phyloP scores from a whole-genome alignment of 2,329 filamentous ascomycete species.

The Fusarium albidum region DNA sequence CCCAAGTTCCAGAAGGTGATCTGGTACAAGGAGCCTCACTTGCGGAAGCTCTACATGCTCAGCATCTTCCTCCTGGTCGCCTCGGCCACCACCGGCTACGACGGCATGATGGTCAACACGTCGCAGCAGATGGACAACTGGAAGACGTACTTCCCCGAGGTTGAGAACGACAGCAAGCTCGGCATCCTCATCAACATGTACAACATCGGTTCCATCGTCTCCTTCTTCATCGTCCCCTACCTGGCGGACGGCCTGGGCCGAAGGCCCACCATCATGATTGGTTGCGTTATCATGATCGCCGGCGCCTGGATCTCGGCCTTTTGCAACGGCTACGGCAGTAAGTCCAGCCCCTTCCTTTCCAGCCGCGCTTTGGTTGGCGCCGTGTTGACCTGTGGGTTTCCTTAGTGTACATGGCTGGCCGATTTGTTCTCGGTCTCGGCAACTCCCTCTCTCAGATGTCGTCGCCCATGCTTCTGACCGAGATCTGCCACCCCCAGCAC shows the following conservation, averaged over 20 bases:
- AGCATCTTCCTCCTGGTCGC: slow-evolving; percentile 64
- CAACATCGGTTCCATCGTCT: slow-evolving; percentile 58
- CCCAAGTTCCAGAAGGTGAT: slow-evolving; percentile 62
- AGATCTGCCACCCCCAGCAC: slow-evolving; percentile 74
- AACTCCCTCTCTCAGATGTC: slow-evolving; percentile 71
- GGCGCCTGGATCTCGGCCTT: slow-evolving; percentile 54
- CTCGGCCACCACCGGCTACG: slow-evolving; percentile 69
- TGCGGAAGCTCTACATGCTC: slow-evolving; percentile 64
- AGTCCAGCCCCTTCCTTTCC: slow-evolving; percentile 27
- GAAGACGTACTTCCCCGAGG: slow-evolving; percentile 58
- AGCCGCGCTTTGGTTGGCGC: no score
- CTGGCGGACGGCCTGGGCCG: slow-evolving; percentile 55
- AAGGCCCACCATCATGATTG: slow-evolving; percentile 52
- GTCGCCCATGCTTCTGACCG: slow-evolving; percentile 69
- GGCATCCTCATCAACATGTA: slow-evolving; percentile 62
- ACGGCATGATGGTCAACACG: slow-evolving; percentile 68
- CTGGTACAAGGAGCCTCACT: slow-evolving; percentile 65
- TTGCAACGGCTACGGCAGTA: slow-evolving; percentile 53
- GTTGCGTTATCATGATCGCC: slow-evolving; percentile 56
- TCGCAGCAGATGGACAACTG: slow-evolving; percentile 65
- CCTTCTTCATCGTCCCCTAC: slow-evolving; percentile 56
- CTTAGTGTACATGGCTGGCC: slow-evolving; percentile 50
- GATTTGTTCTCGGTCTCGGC: slow-evolving; percentile 66
- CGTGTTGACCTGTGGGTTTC: slow-evolving; percentile 1
- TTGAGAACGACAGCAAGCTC: slow-evolving; percentile 50